Base-by-base conservation (phyloP, 2,329 filamentous ascomycete species). In the Apiospora phragmitis region DNA sequence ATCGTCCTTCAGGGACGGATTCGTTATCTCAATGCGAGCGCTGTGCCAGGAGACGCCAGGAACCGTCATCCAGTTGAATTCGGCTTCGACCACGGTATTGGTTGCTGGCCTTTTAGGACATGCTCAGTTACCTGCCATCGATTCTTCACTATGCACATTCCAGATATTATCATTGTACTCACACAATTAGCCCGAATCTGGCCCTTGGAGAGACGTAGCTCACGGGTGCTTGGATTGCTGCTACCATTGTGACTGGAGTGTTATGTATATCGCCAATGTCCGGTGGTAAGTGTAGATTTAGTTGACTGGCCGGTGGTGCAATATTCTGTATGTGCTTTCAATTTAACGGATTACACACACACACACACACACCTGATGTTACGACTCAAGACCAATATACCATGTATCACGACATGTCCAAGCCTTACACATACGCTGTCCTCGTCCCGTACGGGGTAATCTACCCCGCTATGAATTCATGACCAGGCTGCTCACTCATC, bases 21-120 rank as follows among this genome's bases (percentile, higher is more conserved):
- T 77, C 3, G 72, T 68, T 41, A 78, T 76, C 38, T 76, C 75
- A 67, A 79, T 80, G n/a, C 78, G 75, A 5, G 77, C 77, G 67
- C 72, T 75, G 71, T 79, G 77, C 77, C 76, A 79, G 68, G 77
- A 78, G 21, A 79, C 76, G 41, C 78, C 77, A 51, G 74, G 74
- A 21, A 79, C 78, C 1, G 74, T 71, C 77, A 79, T 79, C 70
- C 77, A 75, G 65, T 75, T 75, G 72, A 79, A 80, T 70, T 79
- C 77, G 45, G 78, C 79, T 69, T 80, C 79, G n/a, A 80, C 77
- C 35, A 75, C 75, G 29, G 78, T 79, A 71, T 80, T 79, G n/a
- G 79, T 80, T 11, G 77, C 79, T 1, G 79, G 77, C 7, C 71
- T 72, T 45, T 51, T 4, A 42, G 18, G 21, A 32, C n/a, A 67